A percentile compares a stretch with the other conserved stretches of the same genome.
Evolutionary conservation across 148 eudicot species (phyloP).

Genomic region (Amaranthus palmeri): DNA sequence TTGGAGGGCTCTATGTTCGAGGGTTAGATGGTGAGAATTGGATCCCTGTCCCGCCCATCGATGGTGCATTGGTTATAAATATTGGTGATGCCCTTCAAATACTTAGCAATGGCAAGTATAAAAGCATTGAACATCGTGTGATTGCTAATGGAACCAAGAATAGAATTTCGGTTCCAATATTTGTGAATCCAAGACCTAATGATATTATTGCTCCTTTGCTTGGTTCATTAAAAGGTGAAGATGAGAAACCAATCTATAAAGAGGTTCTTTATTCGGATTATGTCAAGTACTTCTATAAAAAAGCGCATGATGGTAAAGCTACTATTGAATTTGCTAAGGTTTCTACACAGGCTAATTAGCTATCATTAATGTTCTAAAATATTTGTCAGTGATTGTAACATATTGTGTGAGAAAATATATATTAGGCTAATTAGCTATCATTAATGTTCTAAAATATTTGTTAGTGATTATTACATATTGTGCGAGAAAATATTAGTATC

Average conservation of each 20-base stretch:
- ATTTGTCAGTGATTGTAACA: too few species aligned
- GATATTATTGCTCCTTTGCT: conserved; percentile 23
- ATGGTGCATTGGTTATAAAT: conserved; percentile 31
- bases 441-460: too few species aligned
- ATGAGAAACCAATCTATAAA: conserved; percentile 30
- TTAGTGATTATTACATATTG: too few species aligned
- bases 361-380: too few species aligned
- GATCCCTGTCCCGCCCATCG: conserved; percentile 32
- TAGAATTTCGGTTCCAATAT: conserved; percentile 32
- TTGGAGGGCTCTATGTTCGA: conserved; percentile 38
- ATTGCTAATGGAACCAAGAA: conserved; percentile 22
- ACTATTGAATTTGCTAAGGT: conserved; percentile 24
- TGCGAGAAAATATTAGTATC: too few species aligned
- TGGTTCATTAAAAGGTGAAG: conserved; percentile 19
- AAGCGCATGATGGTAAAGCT: conserved; percentile 38
- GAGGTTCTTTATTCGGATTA: conserved; percentile 33
- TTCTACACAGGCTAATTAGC: neutral
- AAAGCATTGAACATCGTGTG: conserved; percentile 42
- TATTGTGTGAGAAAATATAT: too few species aligned
- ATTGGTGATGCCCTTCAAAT: conserved; percentile 36
- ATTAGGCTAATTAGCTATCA: too few species aligned
- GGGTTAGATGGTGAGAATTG: conserved; percentile 15
- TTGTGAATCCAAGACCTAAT: conserved; percentile 27
- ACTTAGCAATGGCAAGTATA: conserved; percentile 36
- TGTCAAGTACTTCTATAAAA: conserved; percentile 25